Evolutionary conservation across 2,329 filamentous ascomycete genomes (phyloP).

Genomic region (Aspergillus fijiensis): DNA sequence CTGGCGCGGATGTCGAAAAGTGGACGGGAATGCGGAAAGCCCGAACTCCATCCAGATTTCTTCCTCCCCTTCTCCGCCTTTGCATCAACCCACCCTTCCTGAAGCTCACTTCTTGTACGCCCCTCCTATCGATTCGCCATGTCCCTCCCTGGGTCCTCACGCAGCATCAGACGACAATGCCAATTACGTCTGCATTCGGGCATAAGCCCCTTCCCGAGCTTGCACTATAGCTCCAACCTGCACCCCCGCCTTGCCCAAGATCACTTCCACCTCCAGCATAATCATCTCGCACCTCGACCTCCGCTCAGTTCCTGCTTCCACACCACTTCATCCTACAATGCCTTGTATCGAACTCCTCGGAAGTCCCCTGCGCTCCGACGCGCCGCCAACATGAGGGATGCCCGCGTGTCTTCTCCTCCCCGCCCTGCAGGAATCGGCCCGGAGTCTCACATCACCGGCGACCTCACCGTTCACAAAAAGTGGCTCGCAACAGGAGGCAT

Average conservation of each 20-base stretch:
- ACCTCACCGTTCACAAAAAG: conserved; percentile 1
- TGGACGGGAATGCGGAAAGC: not conserved
- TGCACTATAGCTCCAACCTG: not conserved
- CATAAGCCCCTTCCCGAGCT: not conserved
- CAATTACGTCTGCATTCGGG: not conserved
- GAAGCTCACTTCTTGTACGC: not conserved
- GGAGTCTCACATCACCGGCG: not conserved
- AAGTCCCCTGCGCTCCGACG: conserved; percentile 14
- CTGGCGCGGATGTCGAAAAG: not conserved
- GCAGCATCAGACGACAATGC: not conserved
- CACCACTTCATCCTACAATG: conserved; percentile 6
- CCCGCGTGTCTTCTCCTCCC: not conserved
- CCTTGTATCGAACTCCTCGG: not conserved
- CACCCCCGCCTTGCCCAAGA: not conserved
- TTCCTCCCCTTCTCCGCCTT: not conserved
- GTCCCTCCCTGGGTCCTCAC: not conserved
- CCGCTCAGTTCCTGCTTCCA: conserved; percentile 12
- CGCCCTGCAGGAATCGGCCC: not conserved
- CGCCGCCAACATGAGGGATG: not conserved
- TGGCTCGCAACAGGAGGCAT: conserved; percentile 1
- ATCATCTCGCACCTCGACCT: conserved; percentile 2
- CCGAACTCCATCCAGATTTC: not conserved
- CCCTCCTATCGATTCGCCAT: not conserved
- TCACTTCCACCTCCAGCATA: not conserved
- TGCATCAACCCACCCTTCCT: not conserved